These are phyloP conservation scores for Cymbidium sinense DNA, from an alignment of 106 monocot genomes.

Conservation along the genomic window DNA sequence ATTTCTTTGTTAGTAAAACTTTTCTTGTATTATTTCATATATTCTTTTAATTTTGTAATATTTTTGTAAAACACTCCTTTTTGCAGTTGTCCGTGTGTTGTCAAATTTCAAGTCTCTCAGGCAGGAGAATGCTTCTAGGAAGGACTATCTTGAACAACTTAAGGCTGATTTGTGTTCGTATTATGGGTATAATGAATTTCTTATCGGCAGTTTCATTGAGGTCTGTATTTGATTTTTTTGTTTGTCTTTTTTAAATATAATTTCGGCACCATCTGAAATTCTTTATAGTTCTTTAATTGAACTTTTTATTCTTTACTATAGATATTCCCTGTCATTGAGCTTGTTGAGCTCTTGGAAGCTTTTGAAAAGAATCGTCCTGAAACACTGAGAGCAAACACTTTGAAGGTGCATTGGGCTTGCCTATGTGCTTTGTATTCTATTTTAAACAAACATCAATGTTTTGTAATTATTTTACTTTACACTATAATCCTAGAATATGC, in stretches of 20 bases:
- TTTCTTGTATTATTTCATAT: background rate
- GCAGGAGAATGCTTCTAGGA: slow-evolving; percentile 63
- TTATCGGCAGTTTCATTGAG: slow-evolving; percentile 69
- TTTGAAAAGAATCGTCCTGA: slow-evolving; percentile 78
- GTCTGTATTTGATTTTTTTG: slow-evolving; percentile 15
- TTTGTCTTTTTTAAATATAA: background rate
- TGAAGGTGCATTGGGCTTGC: slow-evolving; percentile 51
- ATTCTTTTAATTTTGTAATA: background rate
- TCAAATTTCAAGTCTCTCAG: slow-evolving; percentile 70
- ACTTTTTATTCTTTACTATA: slow-evolving; percentile 9
- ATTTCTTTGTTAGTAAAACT: background rate
- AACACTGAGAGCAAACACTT: slow-evolving; percentile 73
- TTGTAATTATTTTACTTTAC: background rate
- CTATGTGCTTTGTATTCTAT: background rate
- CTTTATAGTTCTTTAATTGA: background rate
- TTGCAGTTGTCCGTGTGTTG: slow-evolving; percentile 64
- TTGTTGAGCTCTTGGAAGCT: slow-evolving; percentile 80
- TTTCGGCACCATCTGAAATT: background rate
- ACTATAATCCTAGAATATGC: background rate
- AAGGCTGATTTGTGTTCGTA: slow-evolving; percentile 65
- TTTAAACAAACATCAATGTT: background rate
- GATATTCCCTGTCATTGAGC: slow-evolving; percentile 80
- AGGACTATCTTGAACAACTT: slow-evolving; percentile 69
- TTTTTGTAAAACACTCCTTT: background rate
- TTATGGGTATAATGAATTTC: slow-evolving; percentile 94